A percentile compares a stretch with the other conserved stretches of the same genome.
Evolutionary conservation across 176 grass and related monocot genomes (phyloP).

Genomic region (Chloris gayana): DNA sequence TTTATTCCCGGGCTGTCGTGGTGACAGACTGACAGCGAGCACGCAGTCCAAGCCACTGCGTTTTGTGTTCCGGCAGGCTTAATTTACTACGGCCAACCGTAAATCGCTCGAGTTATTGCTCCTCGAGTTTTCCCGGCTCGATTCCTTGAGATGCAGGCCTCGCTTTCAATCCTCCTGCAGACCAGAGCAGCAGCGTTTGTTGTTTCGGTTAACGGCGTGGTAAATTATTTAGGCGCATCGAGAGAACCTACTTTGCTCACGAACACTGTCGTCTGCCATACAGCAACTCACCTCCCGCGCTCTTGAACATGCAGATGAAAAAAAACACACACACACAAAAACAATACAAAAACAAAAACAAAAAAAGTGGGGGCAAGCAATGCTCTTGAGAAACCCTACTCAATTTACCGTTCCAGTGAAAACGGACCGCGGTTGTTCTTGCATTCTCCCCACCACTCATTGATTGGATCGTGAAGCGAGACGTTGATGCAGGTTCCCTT

Average conservation of each 20-base stretch:
- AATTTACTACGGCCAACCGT: not conserved
- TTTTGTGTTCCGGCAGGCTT: not conserved
- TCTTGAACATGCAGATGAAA: too few relatives aligned
- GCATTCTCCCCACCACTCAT: not conserved
- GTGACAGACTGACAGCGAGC: conserved; percentile 6
- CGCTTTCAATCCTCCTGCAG: not conserved
- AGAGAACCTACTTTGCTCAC: too few relatives aligned
- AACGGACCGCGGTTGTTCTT: not conserved
- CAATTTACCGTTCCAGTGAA: not conserved
- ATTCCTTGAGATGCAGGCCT: not conserved
- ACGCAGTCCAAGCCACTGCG: not conserved
- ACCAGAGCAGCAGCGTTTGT: not conserved
- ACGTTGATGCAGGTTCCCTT: not conserved
- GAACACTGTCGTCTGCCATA: too few relatives aligned
- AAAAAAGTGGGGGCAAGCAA: too few relatives aligned
- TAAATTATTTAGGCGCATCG: too few relatives aligned
- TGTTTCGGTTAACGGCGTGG: too few relatives aligned
- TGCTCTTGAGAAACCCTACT: too few relatives aligned
- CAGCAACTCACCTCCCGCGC: too few relatives aligned
- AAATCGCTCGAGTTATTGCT: conserved; percentile 16
- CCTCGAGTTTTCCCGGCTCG: not conserved
- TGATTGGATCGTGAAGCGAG: not conserved
- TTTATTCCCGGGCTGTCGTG: not conserved
- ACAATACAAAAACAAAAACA: too few relatives aligned
- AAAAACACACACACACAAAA: too few relatives aligned